Evolutionary conservation across 2,329 filamentous ascomycete species (phyloP), one percentile per base, ranked within the genome.

Genomic region (Aspergillus tubingensis): DNA sequence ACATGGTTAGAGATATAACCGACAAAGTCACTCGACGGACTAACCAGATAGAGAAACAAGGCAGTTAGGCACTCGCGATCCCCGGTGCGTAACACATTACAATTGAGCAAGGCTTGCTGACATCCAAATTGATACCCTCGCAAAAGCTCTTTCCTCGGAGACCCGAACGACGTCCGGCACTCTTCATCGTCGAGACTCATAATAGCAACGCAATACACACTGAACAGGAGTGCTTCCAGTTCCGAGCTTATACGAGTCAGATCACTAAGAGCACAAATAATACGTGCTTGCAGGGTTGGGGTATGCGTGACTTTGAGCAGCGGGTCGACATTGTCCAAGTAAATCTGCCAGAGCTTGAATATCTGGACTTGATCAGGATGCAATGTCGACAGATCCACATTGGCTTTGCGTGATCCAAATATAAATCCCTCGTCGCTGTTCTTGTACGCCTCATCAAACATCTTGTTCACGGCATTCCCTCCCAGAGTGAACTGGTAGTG

Each of bases 251-350:
- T 82, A 62, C 81, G 83, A 27, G 81, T 76, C 5, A 86, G 70
- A 55, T 86, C 81, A 3, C 83, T 81, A 38, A 82, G 83, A 7
- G 86, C 86, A 59, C 87, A 85, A 54, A 91, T 83, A 41, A 91
- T 83, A 55, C 83, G 83, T n/a, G 77, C 78, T 69, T 91, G 88
- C 1, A 90, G 76, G 1, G 83, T 89, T 0, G 87, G 87, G 0
- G 85, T 83, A 68, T 91, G 88, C 0, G 86, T 88, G 58, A 91
- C 80, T 68, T 90, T 91, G 50, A 90, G 79, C 5, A 91, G 71
- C 0, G 88, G 87, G 65, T 91, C 87, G 65, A 91, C 85, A 67
- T 90, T 90, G 63, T 86, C 84, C 44, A 91, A 81, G 69, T 89
- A 91, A 15, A 85, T 81, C 72, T 90, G 87, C 88, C 88, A 91